Conservation (phyloP, 139 green algal species). For the Edaphochlamys debaryana region DNA sequence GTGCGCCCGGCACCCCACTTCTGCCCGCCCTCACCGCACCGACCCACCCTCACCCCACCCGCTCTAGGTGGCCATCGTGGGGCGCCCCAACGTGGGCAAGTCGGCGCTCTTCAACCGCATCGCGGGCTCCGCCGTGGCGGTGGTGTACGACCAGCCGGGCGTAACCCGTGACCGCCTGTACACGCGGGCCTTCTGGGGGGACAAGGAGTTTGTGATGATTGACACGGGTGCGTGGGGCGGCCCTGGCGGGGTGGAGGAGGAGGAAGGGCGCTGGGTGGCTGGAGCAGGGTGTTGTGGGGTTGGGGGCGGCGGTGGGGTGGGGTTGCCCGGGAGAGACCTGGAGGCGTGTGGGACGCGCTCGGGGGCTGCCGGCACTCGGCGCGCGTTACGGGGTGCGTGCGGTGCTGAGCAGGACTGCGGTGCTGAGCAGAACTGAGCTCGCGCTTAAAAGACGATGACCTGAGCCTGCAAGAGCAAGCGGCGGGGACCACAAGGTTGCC, state of each 20-base stretch:
- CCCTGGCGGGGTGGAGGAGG: background rate
- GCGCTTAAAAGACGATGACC: too few species aligned
- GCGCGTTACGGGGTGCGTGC: too few species aligned
- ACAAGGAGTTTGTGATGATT: constrained; percentile 93
- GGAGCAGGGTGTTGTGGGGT: background rate
- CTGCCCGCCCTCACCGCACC: too few species aligned
- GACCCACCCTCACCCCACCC: too few species aligned
- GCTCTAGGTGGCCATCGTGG: constrained; percentile 79
- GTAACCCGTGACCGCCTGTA: constrained; percentile 95
- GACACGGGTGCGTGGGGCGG: constrained; percentile 83
- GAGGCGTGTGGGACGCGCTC: background rate
- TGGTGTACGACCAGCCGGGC: constrained; percentile 96
- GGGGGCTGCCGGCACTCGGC: too few species aligned
- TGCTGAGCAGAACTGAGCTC: too few species aligned
- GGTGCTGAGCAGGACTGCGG: too few species aligned
- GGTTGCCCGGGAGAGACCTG: background rate
- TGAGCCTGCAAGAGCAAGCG: too few species aligned
- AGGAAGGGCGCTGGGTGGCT: background rate
- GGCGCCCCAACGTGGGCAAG: constrained; percentile 97
- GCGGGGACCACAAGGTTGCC: too few species aligned
- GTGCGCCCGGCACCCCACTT: too few species aligned
- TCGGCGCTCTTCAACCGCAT: constrained; percentile 97
- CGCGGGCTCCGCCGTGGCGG: constrained; percentile 79
- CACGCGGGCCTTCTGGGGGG: constrained; percentile 88
- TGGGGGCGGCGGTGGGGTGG: background rate